Conservation (phyloP, 305 asterid genomes). For the Lippia alba region DNA sequence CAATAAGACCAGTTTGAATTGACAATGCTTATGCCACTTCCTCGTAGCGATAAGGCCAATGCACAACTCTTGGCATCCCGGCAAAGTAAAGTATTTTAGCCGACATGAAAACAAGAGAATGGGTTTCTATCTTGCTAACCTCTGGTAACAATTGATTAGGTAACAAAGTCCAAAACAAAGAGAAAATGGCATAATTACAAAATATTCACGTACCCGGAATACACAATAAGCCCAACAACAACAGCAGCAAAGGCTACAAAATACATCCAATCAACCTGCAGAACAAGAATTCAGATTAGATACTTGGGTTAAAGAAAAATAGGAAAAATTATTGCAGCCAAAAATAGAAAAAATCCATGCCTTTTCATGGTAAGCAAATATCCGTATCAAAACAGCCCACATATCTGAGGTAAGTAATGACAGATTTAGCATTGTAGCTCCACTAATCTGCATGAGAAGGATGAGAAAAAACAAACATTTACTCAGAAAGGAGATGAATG, state of each 20-base stretch:
- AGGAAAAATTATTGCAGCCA: background rate
- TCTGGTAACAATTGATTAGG: no score
- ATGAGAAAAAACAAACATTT: background rate
- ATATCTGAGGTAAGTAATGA: conserved; percentile 95
- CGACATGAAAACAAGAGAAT: no score
- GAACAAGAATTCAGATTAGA: conserved; percentile 28
- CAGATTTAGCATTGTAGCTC: conserved; percentile 88
- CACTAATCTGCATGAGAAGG: conserved; percentile 73
- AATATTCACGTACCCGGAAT: conserved; percentile 68
- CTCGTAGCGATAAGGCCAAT: no score
- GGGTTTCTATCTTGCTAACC: no score
- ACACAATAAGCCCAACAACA: conserved; percentile 71
- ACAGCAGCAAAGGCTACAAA: conserved; percentile 87
- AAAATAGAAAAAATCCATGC: conserved; percentile 39
- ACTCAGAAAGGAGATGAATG: background rate
- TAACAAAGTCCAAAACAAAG: no score
- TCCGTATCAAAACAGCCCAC: conserved; percentile 97
- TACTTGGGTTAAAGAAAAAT: conserved; percentile 19
- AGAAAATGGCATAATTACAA: background rate
- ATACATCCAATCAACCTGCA: conserved; percentile 98
- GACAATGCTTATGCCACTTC: no score
- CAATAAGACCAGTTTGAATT: background rate
- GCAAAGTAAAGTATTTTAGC: no score
- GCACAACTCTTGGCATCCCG: no score
- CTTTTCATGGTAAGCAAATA: conserved; percentile 93